These are phyloP conservation scores for Vitis hybrid DNA, from an alignment of 177 flowering plant genomes.

Conservation along the genomic window DNA sequence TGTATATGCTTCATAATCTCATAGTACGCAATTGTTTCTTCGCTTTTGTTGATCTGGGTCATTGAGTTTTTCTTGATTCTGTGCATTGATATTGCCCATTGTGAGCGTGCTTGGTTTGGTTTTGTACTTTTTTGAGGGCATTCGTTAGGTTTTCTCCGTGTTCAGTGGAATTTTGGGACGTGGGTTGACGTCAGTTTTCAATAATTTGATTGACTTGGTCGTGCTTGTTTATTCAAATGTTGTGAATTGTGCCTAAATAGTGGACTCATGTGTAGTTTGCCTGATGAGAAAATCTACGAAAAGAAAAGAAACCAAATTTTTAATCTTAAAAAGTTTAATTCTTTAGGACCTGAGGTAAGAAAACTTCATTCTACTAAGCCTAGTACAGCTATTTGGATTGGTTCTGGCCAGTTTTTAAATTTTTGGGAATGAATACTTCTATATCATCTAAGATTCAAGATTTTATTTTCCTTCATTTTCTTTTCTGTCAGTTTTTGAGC, in stretches of 20 bases:
- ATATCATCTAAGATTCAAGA: too few species aligned
- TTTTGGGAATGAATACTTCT: too few species aligned
- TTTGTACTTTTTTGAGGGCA: background rate
- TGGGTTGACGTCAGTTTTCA: conserved; percentile 15
- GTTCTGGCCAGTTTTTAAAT: too few species aligned
- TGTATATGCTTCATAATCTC: background rate
- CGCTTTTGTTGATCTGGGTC: background rate
- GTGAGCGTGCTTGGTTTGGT: background rate
- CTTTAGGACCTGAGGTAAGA: too few species aligned
- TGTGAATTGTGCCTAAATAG: background rate
- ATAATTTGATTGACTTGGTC: conserved; percentile 3
- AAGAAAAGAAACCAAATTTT: too few species aligned
- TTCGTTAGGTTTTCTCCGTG: background rate
- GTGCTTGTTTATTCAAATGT: background rate
- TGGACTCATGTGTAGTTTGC: too few species aligned
- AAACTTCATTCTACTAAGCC: too few species aligned
- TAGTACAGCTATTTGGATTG: too few species aligned
- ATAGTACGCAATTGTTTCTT: background rate
- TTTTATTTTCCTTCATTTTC: too few species aligned
- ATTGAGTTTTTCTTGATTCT: background rate
- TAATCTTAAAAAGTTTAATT: too few species aligned
- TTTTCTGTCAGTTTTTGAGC: too few species aligned
- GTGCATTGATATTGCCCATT: conserved; percentile 3
- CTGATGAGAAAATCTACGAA: too few species aligned
- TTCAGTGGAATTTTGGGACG: conserved; percentile 5